Conservation (phyloP, 352 stramenopile species). For the Phytophthora niederhauseri region DNA sequence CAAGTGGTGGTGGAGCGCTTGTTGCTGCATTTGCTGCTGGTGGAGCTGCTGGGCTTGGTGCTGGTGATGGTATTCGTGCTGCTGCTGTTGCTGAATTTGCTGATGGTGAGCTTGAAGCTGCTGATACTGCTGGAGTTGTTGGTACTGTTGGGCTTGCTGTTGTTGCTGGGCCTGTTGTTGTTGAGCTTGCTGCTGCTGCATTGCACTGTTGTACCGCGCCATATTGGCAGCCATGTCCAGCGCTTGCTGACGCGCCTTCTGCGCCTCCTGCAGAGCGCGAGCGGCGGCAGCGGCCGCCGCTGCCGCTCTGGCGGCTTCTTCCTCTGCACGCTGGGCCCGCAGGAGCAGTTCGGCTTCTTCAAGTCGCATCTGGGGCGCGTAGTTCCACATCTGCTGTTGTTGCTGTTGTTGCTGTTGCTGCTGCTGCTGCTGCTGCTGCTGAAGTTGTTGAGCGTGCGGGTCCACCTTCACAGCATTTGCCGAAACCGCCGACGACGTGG, state of each 20-base stretch:
- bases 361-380: conserved; percentile 70
- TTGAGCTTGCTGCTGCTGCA: conserved; percentile 71
- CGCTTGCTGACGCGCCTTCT: conserved; percentile 79
- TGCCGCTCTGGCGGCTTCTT: conserved; percentile 78
- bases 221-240: conserved; percentile 84
- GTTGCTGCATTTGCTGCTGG: conserved; percentile 64
- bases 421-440: conserved; percentile 38
- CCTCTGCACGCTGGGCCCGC: conserved; percentile 72
- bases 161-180: conserved; percentile 55
- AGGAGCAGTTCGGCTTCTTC: conserved; percentile 81
- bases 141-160: conserved; percentile 61
- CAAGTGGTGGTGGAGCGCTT: conserved; percentile 55
- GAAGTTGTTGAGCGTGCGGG: conserved; percentile 34
- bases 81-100: conserved; percentile 44
- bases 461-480: conserved; percentile 33
- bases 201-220: conserved; percentile 70
- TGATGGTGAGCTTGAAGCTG: conserved; percentile 61
- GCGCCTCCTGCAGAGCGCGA: conserved; percentile 70
- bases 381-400: conserved; percentile 77
- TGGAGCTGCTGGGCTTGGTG: conserved; percentile 47
- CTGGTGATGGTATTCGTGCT: conserved; percentile 47
- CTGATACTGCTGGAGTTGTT: conserved; percentile 57
- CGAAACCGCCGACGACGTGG: conserved; percentile 36
- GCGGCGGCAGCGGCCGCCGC: conserved; percentile 61
- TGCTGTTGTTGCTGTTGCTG: conserved; percentile 30